Percentiles rank a stretch among this genome's conserved stretches.
Conservation (phyloP, 139 green algal genomes). For the Eudorina sp. region DNA sequence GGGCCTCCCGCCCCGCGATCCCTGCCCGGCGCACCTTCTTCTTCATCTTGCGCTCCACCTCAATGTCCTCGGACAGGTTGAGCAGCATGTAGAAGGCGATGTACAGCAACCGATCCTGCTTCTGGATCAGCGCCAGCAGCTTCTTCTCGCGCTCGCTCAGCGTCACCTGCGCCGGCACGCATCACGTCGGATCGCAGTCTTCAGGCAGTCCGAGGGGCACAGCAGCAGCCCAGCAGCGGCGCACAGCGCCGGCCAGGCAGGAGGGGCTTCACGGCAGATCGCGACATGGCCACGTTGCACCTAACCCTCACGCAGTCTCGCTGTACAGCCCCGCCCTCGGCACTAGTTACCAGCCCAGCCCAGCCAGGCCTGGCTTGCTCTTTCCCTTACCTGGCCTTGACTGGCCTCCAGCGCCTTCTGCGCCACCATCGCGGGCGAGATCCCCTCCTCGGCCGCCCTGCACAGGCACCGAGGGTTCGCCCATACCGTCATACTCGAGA, state of each 20-base stretch:
- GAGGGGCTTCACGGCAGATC: too few species aligned
- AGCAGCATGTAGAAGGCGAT: conserved; percentile 87
- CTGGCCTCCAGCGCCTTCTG: conserved; percentile 69
- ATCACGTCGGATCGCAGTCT: too few species aligned
- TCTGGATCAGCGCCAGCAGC: conserved; percentile 75
- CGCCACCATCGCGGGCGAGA: conserved; percentile 66
- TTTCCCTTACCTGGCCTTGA: conserved; percentile 47
- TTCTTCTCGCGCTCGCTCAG: conserved; percentile 67
- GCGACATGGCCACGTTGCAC: too few species aligned
- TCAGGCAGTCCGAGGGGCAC: too few species aligned
- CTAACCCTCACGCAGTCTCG: too few species aligned
- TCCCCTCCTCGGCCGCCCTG: conserved; percentile 67
- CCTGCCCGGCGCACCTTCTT: conserved; percentile 74
- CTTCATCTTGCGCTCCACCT: conserved; percentile 90
- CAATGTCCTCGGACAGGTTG: conserved; percentile 87
- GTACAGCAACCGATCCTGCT: conserved; percentile 85
- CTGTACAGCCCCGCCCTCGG: too few species aligned
- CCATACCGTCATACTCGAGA: too few species aligned
- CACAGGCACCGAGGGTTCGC: background rate
- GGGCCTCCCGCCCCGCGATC: too few species aligned
- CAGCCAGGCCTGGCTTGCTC: background rate
- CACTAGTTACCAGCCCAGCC: too few species aligned
- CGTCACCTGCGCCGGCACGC: conserved; percentile 14
- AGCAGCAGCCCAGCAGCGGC: too few species aligned
- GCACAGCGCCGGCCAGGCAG: too few species aligned